Percentiles rank a stretch among this genome's conserved stretches.
Evolutionary conservation across 805 yeast genomes (phyloP).

Genomic region (Candida maesae): DNA sequence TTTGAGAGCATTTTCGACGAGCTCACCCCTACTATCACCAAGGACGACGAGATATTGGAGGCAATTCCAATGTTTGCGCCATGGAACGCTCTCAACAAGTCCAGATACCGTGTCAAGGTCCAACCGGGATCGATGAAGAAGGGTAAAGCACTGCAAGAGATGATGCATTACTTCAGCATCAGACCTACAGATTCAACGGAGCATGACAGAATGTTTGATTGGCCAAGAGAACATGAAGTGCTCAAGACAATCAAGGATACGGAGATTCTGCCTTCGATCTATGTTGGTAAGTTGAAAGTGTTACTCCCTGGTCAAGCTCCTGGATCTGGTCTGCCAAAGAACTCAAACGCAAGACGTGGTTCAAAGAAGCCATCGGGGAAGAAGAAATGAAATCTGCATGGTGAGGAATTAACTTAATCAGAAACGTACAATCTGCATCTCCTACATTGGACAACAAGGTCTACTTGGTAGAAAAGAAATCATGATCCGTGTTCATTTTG

Average conservation of each 20-base stretch:
- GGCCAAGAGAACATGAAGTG: constrained; percentile 65
- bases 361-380: constrained; percentile 9
- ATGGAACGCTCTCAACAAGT: constrained; percentile 73
- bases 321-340: constrained; percentile 17
- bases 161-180: constrained; percentile 52
- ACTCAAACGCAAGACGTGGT: constrained; percentile 8
- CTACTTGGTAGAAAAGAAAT: background rate
- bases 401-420: background rate
- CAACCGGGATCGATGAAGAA: constrained; percentile 78
- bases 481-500: background rate
- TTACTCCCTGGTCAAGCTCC: constrained; percentile 48
- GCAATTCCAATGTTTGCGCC: constrained; percentile 91
- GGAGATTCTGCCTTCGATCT: constrained; percentile 63
- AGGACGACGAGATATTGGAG: constrained; percentile 51
- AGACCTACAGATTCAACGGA: constrained; percentile 44
- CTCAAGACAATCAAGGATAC: constrained; percentile 54
- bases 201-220: constrained; percentile 49
- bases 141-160: constrained; percentile 78
- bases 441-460: background rate
- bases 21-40: constrained; percentile 27
- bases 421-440: no score
- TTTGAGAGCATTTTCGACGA: constrained; percentile 40
- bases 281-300: constrained; percentile 69
- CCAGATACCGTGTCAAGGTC: constrained; percentile 77
- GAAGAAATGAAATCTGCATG: constrained; percentile 8